Conservation (phyloP, 805 yeast species). For the Candida maesae region DNA sequence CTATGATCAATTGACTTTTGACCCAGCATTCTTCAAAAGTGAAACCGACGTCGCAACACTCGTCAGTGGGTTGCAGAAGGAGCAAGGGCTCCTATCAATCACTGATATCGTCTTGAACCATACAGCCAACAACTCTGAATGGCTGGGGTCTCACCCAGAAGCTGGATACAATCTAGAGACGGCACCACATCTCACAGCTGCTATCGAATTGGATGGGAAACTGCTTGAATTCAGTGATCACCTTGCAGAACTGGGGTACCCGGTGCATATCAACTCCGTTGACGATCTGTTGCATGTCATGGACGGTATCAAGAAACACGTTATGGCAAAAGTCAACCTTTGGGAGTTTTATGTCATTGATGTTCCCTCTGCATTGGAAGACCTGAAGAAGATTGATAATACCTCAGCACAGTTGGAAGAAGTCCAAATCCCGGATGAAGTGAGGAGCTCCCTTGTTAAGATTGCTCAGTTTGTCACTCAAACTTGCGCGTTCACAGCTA, state of each 20-base stretch:
- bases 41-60: constrained; percentile 50
- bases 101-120: constrained; percentile 95
- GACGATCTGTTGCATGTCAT: constrained; percentile 58
- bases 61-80: constrained; percentile 44
- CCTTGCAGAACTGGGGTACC: constrained; percentile 56
- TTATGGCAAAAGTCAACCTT: constrained; percentile 58
- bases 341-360: constrained; percentile 90
- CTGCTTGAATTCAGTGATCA: constrained; percentile 60
- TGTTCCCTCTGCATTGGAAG: constrained; percentile 38
- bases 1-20: constrained; percentile 78
- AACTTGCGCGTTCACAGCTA: constrained; percentile 32
- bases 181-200: constrained; percentile 84
- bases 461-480: constrained; percentile 48
- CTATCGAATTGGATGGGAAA: constrained; percentile 77
- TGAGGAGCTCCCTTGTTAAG: constrained; percentile 34
- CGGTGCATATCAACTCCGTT: constrained; percentile 46
- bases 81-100: constrained; percentile 65
- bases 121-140: constrained; percentile 83
- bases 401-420: constrained; percentile 16
- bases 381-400: constrained; percentile 30
- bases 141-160: constrained; percentile 87
- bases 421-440: constrained; percentile 44
- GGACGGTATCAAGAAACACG: constrained; percentile 67
- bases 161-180: constrained; percentile 82
- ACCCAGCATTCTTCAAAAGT: constrained; percentile 56